Base-by-base conservation (phyloP, 306 rosid species). In the Luffa acutangula region DNA sequence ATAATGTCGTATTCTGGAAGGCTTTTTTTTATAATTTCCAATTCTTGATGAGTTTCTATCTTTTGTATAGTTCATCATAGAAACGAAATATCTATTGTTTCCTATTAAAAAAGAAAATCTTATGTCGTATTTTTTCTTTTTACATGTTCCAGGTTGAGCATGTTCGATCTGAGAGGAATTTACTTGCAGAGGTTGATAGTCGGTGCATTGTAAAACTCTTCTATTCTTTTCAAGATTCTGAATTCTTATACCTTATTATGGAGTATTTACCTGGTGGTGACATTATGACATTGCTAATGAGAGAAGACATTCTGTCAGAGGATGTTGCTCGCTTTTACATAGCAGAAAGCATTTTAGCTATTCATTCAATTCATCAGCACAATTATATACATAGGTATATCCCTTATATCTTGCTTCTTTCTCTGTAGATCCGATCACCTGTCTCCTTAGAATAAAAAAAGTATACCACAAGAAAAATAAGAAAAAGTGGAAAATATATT, bases 191-290 rank as follows among this genome's bases (percentile, higher is more conserved):
- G 92, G 99, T 96, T 84, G 99, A 96, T 89, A 96, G 99, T 85
- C 90, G 98, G 81, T 96, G 96, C 92, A 96, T 96, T 77, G 99
- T 96, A n/a, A 83, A 93, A 81, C 98, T 96, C 59, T 90, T 86
- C 78, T 96, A 93, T 88, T 96, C 99, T 41, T 96, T 96, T 87
- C 99, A 96, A 91, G 98, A 93, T 88, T 87, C 97, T 2, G 98
- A 96, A 78, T 96, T 88, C 88, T 83, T 96, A 63, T 96, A 96
- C 87, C 99, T 96, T 78, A 96, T 96, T 84, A 93, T 96, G 99
- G 99, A 96, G 87, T 96, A 96, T 84, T 88, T 96, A 87, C 99
- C 97, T 70, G 99, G 99, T 78, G 99, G 99, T 76, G 99, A 96
- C 86, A 96, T 93, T 48, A 96, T 96, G 99, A 96, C 99, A 76